These are phyloP conservation scores for Lipomyces sp. DNA, from an alignment of 805 yeast genomes.

Conservation along the genomic window DNA sequence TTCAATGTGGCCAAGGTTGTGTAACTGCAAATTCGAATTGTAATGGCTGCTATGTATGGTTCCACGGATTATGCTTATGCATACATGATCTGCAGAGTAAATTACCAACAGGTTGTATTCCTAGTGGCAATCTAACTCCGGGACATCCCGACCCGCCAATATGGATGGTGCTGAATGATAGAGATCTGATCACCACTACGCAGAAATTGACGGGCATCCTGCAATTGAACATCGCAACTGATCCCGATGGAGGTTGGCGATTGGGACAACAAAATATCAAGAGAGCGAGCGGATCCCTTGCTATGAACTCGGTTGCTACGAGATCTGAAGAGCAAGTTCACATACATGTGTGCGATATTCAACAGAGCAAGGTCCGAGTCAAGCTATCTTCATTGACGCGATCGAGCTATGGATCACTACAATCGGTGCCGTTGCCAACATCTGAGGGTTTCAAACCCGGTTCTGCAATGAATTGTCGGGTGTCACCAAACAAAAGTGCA, in stretches of 20 bases:
- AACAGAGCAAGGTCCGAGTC: background rate
- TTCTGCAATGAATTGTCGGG: conserved; percentile 6
- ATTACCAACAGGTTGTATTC: background rate
- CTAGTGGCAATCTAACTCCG: background rate
- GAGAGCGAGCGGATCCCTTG: background rate
- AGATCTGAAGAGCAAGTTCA: conserved; percentile 1
- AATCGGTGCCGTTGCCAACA: background rate
- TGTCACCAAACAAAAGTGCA: background rate
- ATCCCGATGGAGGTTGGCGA: background rate
- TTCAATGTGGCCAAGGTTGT: background rate
- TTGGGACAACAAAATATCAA: background rate
- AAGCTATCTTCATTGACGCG: background rate
- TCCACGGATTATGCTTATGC: background rate
- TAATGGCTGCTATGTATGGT: background rate
- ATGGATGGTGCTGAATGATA: background rate
- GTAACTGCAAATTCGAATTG: background rate
- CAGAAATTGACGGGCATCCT: background rate
- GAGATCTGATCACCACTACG: background rate
- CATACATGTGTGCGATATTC: background rate
- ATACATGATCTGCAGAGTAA: background rate
- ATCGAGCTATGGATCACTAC: background rate
- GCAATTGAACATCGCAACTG: background rate
- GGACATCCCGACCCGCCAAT: background rate
- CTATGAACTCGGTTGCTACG: background rate
- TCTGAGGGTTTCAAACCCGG: conserved; percentile 3